A percentile compares a stretch with the other conserved stretches of the same genome.
These are phyloP conservation scores for Candida tunisiensis DNA, from an alignment of 1,139 yeast species.

Conservation along the genomic window DNA sequence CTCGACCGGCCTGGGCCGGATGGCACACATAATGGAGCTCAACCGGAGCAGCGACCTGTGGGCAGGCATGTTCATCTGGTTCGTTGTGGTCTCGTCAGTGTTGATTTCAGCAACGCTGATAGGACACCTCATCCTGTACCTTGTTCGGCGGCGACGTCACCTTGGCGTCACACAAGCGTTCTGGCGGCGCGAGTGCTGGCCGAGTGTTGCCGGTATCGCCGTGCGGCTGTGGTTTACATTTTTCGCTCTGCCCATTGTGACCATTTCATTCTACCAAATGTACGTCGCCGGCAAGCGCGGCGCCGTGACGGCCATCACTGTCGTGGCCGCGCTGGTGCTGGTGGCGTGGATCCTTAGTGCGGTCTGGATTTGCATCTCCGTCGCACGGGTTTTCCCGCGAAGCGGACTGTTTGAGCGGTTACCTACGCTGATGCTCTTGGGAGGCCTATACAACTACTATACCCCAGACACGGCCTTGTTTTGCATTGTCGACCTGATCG, in stretches of 20 bases:
- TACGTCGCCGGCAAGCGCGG: constrained; percentile 7
- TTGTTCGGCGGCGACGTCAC: background rate
- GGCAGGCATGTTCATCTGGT: constrained; percentile 19
- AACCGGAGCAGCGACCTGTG: constrained; percentile 15
- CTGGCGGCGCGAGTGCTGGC: no score
- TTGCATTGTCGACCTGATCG: constrained; percentile 9
- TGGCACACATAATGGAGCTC: constrained; percentile 12
- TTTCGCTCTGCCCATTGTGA: constrained; percentile 16
- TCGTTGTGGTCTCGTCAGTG: constrained; percentile 8
- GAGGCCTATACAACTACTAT: constrained; percentile 15
- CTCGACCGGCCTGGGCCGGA: constrained; percentile 12
- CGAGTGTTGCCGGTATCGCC: constrained; percentile 12
- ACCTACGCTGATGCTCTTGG: constrained; percentile 12
- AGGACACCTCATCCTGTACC: no score
- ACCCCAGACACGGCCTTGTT: constrained; percentile 8
- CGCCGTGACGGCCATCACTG: constrained; percentile 9
- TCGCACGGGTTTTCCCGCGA: constrained; percentile 7
- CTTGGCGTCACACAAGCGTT: constrained; percentile 3
- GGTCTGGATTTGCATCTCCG: constrained; percentile 5
- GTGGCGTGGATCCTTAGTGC: constrained; percentile 13
- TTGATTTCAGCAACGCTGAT: no score
- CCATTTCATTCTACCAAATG: constrained; percentile 18
- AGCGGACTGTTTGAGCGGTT: constrained; percentile 7
- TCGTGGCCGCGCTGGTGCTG: constrained; percentile 15
- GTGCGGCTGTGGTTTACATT: constrained; percentile 11